Percentiles rank a stretch among this genome's conserved stretches.
Evolutionary conservation across 176 grass and related monocot species (phyloP).

Genomic region (Panicum miliaceum): DNA sequence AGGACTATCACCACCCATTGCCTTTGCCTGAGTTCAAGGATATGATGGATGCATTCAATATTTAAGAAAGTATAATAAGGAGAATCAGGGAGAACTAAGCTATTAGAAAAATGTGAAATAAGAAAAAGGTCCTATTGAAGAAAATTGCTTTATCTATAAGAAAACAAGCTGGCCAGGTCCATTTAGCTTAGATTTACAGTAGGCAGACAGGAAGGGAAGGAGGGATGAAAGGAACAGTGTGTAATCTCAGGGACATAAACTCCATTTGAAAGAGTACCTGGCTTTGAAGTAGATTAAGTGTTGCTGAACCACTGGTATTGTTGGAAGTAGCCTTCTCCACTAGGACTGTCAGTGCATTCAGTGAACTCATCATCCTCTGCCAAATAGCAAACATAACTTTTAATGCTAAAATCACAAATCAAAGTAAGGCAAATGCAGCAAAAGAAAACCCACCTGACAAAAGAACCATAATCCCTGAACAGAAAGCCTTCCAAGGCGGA

Average conservation of each 20-base stretch:
- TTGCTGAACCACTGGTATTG: constrained; percentile 73
- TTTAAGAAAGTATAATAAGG: constrained; percentile 26
- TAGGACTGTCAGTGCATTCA: constrained; percentile 83
- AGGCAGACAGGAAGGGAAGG: not conserved
- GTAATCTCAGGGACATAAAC: constrained; percentile 11
- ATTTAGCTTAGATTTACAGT: constrained; percentile 29
- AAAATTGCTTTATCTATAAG: constrained; percentile 2
- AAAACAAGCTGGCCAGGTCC: constrained; percentile 9
- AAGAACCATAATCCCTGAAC: constrained; percentile 94
- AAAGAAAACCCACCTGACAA: constrained; percentile 71
- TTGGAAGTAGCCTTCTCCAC: constrained; percentile 80
- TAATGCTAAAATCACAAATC: constrained; percentile 28
- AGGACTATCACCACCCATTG: constrained; percentile 90
- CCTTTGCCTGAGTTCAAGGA: constrained; percentile 73
- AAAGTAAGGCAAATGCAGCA: constrained; percentile 23
- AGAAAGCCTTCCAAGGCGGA: constrained; percentile 84
- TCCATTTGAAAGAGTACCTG: constrained; percentile 60
- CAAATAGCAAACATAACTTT: constrained; percentile 42
- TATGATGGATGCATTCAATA: constrained; percentile 16
- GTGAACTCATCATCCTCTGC: constrained; percentile 94
- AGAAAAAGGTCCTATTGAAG: not conserved
- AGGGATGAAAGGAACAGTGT: not conserved
- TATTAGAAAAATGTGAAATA: constrained; percentile 6
- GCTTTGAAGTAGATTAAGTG: constrained; percentile 94
- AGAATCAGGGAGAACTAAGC: not conserved